Evolutionary conservation across 140 eudicot genomes (phyloP).

Genomic region (Senecio squalidus): DNA sequence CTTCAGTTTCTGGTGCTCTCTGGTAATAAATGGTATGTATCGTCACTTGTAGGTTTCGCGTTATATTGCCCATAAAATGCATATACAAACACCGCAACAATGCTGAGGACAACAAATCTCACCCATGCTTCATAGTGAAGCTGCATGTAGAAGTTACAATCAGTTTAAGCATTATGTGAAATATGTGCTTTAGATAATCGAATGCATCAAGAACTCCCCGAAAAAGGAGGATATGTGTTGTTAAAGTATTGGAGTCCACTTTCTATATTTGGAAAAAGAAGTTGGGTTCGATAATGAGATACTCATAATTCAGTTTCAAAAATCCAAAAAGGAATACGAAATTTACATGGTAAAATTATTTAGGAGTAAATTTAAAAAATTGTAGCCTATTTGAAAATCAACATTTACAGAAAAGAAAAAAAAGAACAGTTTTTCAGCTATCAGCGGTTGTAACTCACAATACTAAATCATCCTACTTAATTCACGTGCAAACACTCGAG

Average conservation of each 20-base stretch:
- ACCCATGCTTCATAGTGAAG: slow-evolving; percentile 92
- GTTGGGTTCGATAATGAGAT: too few relatives aligned
- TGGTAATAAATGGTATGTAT: slow-evolving; percentile 46
- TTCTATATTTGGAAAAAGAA: not conserved
- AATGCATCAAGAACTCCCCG: not conserved
- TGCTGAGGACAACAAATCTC: slow-evolving; percentile 75
- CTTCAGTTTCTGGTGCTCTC: slow-evolving; percentile 46
- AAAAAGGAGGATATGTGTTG: not conserved
- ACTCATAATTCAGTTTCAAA: not conserved
- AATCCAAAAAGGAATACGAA: not conserved
- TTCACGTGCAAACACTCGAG: not conserved
- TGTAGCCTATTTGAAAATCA: too few relatives aligned
- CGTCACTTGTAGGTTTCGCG: slow-evolving; percentile 68
- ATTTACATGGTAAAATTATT: not conserved
- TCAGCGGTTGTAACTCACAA: not conserved
- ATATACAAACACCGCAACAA: slow-evolving; percentile 52
- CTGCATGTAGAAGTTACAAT: slow-evolving; percentile 47
- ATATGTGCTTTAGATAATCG: not conserved
- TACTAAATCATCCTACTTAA: not conserved
- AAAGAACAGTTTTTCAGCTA: not conserved
- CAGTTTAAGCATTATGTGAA: not conserved
- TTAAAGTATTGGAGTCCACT: not conserved
- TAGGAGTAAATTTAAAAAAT: too few relatives aligned
- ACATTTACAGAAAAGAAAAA: not conserved
- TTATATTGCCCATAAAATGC: slow-evolving; percentile 90